Conservation (phyloP, 352 stramenopile species). For the Phytophthora sp. region DNA sequence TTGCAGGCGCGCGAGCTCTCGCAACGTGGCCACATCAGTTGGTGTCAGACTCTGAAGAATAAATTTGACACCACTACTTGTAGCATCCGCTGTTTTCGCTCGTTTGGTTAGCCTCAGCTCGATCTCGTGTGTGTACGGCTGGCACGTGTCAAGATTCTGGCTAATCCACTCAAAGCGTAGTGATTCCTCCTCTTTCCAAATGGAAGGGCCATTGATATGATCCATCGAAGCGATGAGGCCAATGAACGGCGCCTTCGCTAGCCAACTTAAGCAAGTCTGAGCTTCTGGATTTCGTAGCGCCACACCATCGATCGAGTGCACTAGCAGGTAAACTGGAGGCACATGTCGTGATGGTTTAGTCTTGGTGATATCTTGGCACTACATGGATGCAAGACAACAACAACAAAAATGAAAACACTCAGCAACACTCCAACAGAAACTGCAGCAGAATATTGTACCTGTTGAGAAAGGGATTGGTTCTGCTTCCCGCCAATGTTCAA, state of each 20-base stretch:
- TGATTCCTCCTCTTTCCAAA: conserved; percentile 63
- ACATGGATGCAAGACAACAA: too few species aligned
- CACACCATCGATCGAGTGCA: conserved; percentile 63
- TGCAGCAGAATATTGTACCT: conserved; percentile 25
- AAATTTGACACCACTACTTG: conserved; percentile 57
- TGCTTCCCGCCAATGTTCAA: conserved; percentile 30
- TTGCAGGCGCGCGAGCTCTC: conserved; percentile 51
- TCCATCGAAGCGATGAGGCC: conserved; percentile 59
- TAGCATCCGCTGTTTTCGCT: conserved; percentile 37
- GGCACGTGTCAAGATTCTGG: conserved; percentile 48
- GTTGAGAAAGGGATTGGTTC: conserved; percentile 42
- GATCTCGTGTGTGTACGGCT: conserved; percentile 57
- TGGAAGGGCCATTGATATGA: conserved; percentile 56
- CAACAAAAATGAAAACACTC: conserved; percentile 3
- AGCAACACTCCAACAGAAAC: not conserved
- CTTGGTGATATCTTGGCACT: conserved; percentile 45
- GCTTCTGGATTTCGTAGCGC: conserved; percentile 50
- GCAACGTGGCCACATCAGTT: conserved; percentile 57
- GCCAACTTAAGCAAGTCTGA: conserved; percentile 59
- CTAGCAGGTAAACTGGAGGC: conserved; percentile 46
- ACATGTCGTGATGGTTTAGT: conserved; percentile 16
- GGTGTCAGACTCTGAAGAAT: conserved; percentile 72
- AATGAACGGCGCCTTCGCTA: conserved; percentile 49
- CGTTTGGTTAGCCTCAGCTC: conserved; percentile 40
- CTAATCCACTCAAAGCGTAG: conserved; percentile 61